phyloP scores from a whole-genome alignment of 2,329 filamentous ascomycete genomes.

The Colletotrichum sp. region DNA sequence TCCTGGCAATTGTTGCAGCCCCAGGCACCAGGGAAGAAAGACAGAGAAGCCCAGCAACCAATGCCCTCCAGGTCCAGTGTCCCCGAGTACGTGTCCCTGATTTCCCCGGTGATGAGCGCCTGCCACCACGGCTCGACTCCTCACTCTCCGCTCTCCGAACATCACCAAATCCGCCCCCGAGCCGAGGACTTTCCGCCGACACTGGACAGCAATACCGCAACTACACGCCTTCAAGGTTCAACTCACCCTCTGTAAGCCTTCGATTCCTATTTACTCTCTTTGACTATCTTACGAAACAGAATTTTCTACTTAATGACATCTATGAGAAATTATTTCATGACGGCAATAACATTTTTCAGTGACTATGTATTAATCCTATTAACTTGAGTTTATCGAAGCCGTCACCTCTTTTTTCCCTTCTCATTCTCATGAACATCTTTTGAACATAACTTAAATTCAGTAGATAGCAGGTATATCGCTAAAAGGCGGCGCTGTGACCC shows the following conservation, averaged over 20 bases:
- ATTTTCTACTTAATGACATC: background rate
- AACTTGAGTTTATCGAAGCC: background rate
- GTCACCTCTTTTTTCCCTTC: background rate
- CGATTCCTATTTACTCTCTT: background rate
- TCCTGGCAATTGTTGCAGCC: constrained; percentile 1
- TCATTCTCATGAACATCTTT: background rate
- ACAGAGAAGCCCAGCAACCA: background rate
- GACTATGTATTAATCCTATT: background rate
- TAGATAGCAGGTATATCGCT: background rate
- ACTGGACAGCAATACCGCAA: background rate
- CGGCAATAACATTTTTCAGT: background rate
- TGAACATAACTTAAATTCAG: background rate
- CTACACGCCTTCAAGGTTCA: background rate
- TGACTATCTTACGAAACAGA: background rate
- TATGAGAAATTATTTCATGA: background rate
- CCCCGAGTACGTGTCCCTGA: background rate
- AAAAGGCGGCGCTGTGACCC: background rate
- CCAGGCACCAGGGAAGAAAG: background rate
- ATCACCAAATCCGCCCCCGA: constrained; percentile 2
- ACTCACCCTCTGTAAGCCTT: background rate
- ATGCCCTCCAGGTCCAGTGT: background rate
- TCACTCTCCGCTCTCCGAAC: background rate
- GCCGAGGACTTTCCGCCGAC: constrained; percentile 1
- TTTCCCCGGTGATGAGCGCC: background rate
- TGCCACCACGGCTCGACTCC: background rate